phyloP scores from a whole-genome alignment of 352 stramenopile genomes.

The Pythium volutum region DNA sequence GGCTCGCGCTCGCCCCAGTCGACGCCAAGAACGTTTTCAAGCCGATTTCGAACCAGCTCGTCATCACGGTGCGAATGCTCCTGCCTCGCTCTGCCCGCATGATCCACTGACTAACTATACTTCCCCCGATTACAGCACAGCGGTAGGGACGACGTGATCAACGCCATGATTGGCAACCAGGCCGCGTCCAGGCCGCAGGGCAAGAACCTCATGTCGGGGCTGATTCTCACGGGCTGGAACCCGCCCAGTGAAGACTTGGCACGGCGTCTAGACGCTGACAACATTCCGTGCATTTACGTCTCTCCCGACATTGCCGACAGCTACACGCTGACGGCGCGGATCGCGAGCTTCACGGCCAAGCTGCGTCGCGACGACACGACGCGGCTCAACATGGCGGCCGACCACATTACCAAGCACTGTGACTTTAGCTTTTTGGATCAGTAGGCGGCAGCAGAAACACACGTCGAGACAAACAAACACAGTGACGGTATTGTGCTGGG shows the following conservation, averaged over 20 bases:
- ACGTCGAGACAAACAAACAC: background rate
- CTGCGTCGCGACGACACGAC: constrained; percentile 69
- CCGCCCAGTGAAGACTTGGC: constrained; percentile 64
- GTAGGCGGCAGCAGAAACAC: constrained; percentile 3
- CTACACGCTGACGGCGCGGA: constrained; percentile 81
- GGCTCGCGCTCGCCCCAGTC: constrained; percentile 76
- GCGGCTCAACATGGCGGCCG: constrained; percentile 71
- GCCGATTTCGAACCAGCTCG: constrained; percentile 78
- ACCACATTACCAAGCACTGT: constrained; percentile 80
- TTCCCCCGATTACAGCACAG: constrained; percentile 49
- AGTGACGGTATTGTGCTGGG: background rate
- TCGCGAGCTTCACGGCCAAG: constrained; percentile 82
- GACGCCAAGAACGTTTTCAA: constrained; percentile 81
- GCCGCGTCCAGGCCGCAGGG: constrained; percentile 62
- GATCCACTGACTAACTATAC: background rate
- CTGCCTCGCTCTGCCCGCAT: background rate
- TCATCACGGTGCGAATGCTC: constrained; percentile 64
- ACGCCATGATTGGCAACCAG: constrained; percentile 85
- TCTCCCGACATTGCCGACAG: constrained; percentile 80
- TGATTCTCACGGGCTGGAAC: constrained; percentile 86
- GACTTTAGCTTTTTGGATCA: constrained; percentile 73
- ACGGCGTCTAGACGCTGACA: constrained; percentile 67
- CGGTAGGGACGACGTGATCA: constrained; percentile 77
- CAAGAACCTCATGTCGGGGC: constrained; percentile 62
- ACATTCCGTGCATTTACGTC: constrained; percentile 88